phyloP scores from a whole-genome alignment of 1,139 yeast species.

The Yamadazyma oceani region DNA sequence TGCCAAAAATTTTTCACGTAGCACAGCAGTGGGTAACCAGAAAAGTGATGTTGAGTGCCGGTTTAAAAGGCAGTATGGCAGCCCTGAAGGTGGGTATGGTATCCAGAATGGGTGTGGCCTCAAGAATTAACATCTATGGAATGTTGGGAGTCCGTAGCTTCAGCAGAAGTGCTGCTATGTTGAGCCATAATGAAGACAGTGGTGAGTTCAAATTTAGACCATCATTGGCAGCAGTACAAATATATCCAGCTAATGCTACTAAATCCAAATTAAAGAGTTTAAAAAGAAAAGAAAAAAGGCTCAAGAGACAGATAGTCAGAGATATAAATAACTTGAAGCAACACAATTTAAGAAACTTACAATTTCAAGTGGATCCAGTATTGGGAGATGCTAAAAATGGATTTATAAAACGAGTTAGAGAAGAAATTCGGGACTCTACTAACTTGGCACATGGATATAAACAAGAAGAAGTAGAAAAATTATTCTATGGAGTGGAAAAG shows the following conservation, averaged over 20 bases:
- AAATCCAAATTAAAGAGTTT: constrained; percentile 36
- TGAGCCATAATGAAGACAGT: constrained; percentile 2
- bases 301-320: constrained; percentile 44
- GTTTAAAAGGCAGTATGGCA: too few species aligned
- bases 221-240: constrained; percentile 34
- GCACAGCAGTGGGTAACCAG: not conserved
- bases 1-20: constrained; percentile 4
- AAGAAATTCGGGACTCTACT: constrained; percentile 54
- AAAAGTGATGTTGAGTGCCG: too few species aligned
- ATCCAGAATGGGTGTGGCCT: not conserved
- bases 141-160: not conserved
- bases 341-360: constrained; percentile 31
- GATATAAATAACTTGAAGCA: constrained; percentile 49
- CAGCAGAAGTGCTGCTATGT: not conserved
- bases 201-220: constrained; percentile 17
- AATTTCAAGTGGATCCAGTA: constrained; percentile 65
- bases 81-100: too few species aligned
- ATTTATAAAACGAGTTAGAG: constrained; percentile 66
- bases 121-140: not conserved
- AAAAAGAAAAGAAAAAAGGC: constrained; percentile 41
- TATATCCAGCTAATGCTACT: constrained; percentile 26
- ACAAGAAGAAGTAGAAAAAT: constrained; percentile 67
- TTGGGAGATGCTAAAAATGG: constrained; percentile 68
- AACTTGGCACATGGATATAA: constrained; percentile 61
- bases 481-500: constrained; percentile 72